Base-by-base conservation (phyloP, 2,329 filamentous ascomycete genomes). In the Pezicula neosporulosa region DNA sequence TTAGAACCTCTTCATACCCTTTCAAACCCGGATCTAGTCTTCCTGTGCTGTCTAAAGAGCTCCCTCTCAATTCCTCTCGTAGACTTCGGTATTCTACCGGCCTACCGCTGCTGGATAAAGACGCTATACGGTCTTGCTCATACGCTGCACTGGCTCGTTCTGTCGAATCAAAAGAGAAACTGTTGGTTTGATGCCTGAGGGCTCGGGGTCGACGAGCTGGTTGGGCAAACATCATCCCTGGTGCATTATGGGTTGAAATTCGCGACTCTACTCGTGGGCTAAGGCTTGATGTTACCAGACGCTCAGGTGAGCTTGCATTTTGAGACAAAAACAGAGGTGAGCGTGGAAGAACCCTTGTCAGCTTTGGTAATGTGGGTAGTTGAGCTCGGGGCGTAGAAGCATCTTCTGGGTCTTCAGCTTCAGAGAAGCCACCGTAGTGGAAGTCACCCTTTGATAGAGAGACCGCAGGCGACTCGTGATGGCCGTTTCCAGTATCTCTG, bases 171-270 rank as follows among this genome's bases (percentile, higher is more conserved):
- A 62, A 65, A n/a, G 67, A 67, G 50, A 67, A 69, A 44, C 62
- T 68, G 30, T 68, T 63, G 13, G 63, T 67, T 49, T 68, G 67
- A 47, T 64, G 66, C 52, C 64, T 63, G 35, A 67, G 64, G 12
- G 43, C 56, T 13, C 59, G 64, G 9, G 55, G 50, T 45, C 62
- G 56, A 44, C 66, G 53, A 28, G 65, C 54, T 28, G 65, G 65
- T n/a, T 60, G 57, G 12, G 65, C 47, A 42, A 66, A 67, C 4
- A 68, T 54, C 13, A 65, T 58, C 15, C 61, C 62, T n/a, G 63
- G 60, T 3, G 52, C 58, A n/a, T 62, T 59, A 30, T 62, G 56
- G 13, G 49, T 59, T 24, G 58, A 54, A 16, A 64, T 52, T 18
- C 56, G 52, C 21, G 58, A 57, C 5, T 46, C 50, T 5, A 65